Percentiles rank a stretch among this genome's conserved stretches.
Conservation (phyloP, 2,329 filamentous ascomycete species). For the Hypoxylon sp. region DNA sequence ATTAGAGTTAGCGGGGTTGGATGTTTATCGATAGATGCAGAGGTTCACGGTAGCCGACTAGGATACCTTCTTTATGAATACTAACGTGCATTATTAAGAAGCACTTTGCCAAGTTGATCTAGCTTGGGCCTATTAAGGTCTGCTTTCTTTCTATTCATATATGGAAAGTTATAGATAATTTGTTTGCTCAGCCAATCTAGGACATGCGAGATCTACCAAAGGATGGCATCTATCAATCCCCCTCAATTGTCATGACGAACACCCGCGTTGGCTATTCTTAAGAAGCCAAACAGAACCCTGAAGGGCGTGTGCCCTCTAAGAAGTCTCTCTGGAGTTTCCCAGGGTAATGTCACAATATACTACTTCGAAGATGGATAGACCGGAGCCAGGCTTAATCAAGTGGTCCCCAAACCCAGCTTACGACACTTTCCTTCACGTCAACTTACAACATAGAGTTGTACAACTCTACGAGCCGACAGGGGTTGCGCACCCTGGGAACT, state of each 20-base stretch:
- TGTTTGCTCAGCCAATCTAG: neutral
- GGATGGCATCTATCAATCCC: constrained; percentile 28
- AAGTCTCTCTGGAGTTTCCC: constrained; percentile 10
- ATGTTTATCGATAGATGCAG: constrained; percentile 36
- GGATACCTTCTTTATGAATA: neutral
- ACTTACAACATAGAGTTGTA: constrained; percentile 73
- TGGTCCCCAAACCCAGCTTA: constrained; percentile 73
- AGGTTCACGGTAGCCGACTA: neutral
- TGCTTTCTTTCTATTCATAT: neutral
- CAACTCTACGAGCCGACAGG: constrained; percentile 75
- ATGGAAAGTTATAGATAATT: neutral
- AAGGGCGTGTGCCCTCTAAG: constrained; percentile 8
- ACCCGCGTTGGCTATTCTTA: constrained; percentile 11
- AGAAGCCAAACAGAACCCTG: neutral
- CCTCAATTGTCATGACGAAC: constrained; percentile 26
- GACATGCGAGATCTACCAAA: constrained; percentile 18
- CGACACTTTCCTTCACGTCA: constrained; percentile 76
- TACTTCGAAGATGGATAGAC: constrained; percentile 66
- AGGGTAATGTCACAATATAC: constrained; percentile 48
- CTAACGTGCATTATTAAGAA: neutral
- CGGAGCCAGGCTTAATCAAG: constrained; percentile 74
- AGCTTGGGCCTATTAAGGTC: neutral
- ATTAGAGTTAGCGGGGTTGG: constrained; percentile 26
- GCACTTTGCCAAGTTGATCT: neutral
- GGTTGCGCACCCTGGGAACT: constrained; percentile 68